Evolutionary conservation across 2,329 filamentous ascomycete genomes (phyloP).

Genomic region (Fusarium decemcellulare): DNA sequence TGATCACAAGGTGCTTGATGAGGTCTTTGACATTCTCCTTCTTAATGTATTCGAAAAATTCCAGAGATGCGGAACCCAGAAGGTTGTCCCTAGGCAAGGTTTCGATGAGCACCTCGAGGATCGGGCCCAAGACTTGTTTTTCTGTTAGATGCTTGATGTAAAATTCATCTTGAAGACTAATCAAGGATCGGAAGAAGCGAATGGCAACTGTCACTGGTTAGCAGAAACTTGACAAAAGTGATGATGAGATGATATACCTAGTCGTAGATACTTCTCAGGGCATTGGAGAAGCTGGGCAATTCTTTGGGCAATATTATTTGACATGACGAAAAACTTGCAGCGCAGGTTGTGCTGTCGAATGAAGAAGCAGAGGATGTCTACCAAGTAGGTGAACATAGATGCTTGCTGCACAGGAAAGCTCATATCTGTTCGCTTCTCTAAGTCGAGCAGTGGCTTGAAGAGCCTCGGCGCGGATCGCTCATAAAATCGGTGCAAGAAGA

Average conservation of each 20-base stretch:
- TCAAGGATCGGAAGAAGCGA: slow-evolving; percentile 91
- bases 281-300: slow-evolving; percentile 87
- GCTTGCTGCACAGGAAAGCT: slow-evolving; percentile 86
- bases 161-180: slow-evolving; percentile 90
- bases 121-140: slow-evolving; percentile 85
- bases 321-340: slow-evolving; percentile 89
- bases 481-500: slow-evolving; percentile 91
- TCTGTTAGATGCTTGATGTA: slow-evolving; percentile 89
- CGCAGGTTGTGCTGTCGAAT: slow-evolving; percentile 89
- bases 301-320: slow-evolving; percentile 81
- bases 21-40: slow-evolving; percentile 86
- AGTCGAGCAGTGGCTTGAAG: slow-evolving; percentile 87
- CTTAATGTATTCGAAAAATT: slow-evolving; percentile 93
- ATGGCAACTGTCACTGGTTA: slow-evolving; percentile 76
- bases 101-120: slow-evolving; percentile 85
- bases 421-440: slow-evolving; percentile 79
- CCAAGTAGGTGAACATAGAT: slow-evolving; percentile 90
- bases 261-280: slow-evolving; percentile 91
- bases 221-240: slow-evolving; percentile 26
- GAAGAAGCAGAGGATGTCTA: slow-evolving; percentile 95
- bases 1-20: slow-evolving; percentile 86
- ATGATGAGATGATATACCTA: slow-evolving; percentile 70
- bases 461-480: slow-evolving; percentile 87
- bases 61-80: slow-evolving; percentile 92
- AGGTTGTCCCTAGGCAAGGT: slow-evolving; percentile 95